Evolutionary conservation across 805 yeast genomes (phyloP).

Genomic region (Pichia sporocuriosa): DNA sequence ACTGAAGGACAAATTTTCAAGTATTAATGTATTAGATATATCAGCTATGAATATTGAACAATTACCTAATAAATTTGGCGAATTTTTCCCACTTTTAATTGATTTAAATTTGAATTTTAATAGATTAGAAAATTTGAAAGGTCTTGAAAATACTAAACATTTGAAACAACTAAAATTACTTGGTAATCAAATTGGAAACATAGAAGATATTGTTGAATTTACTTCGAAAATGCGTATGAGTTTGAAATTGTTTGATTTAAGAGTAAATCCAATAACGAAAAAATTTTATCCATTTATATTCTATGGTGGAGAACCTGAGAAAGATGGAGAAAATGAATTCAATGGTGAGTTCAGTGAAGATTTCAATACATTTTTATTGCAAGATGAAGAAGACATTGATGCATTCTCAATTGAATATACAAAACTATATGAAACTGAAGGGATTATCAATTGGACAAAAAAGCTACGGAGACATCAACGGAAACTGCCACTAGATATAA

Average conservation of each 20-base stretch:
- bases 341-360: not conserved
- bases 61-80: conserved; percentile 34
- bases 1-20: conserved; percentile 19
- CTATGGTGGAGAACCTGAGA: conserved; percentile 32
- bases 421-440: conserved; percentile 30
- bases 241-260: conserved; percentile 37
- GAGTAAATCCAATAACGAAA: conserved; percentile 43
- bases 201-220: conserved; percentile 29
- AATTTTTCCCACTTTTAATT: conserved; percentile 39
- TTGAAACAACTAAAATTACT: conserved; percentile 37
- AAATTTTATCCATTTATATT: conserved; percentile 49
- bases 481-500: not conserved
- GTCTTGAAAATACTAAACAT: conserved; percentile 30
- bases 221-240: conserved; percentile 26
- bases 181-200: conserved; percentile 37
- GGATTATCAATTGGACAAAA: conserved; percentile 34
- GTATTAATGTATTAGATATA: conserved; percentile 35
- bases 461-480: conserved; percentile 27
- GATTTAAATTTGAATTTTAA: conserved; percentile 48
- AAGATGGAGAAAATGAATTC: not conserved
- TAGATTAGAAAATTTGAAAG: conserved; percentile 30
- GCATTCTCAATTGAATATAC: conserved; percentile 43
- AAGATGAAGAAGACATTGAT: conserved; percentile 45
- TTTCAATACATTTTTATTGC: conserved; percentile 34
- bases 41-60: conserved; percentile 39